Evolutionary conservation across 805 yeast genomes (phyloP).

Genomic region (Barnettozyma populi): DNA sequence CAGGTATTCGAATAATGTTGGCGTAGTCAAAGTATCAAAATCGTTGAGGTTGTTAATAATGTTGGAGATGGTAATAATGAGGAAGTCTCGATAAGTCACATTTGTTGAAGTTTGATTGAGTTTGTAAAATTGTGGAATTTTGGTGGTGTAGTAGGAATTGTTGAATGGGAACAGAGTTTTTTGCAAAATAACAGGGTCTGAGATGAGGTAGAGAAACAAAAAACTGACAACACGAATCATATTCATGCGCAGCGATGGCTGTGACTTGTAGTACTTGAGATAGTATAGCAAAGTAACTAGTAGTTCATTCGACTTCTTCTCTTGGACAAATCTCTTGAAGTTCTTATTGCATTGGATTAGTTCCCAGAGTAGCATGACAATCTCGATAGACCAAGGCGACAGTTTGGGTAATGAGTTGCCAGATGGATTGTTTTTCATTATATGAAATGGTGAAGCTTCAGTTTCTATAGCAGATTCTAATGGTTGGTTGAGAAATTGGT

Average conservation of each 20-base stretch:
- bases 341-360: conserved; percentile 64
- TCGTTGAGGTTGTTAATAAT: conserved; percentile 32
- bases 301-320: conserved; percentile 47
- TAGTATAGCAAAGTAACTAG: conserved; percentile 51
- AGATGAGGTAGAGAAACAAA: conserved; percentile 45
- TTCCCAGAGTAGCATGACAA: conserved; percentile 69
- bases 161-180: conserved; percentile 43
- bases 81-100: conserved; percentile 57
- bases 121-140: conserved; percentile 50
- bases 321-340: conserved; percentile 41
- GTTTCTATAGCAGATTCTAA: conserved; percentile 33
- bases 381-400: conserved; percentile 50
- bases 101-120: conserved; percentile 32
- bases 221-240: conserved; percentile 47
- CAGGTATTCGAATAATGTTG: conserved; percentile 51
- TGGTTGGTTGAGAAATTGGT: conserved; percentile 44
- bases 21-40: conserved; percentile 31
- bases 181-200: conserved; percentile 33
- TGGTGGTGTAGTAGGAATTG: conserved; percentile 35
- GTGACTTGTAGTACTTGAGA: conserved; percentile 42
- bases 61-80: conserved; percentile 47
- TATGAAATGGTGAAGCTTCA: conserved; percentile 32
- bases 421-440: conserved; percentile 14
- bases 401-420: conserved; percentile 31
- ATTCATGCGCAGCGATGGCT: conserved; percentile 31